Evolutionary conservation across 2,329 filamentous ascomycete species (phyloP).

Genomic region (Sarocladiaceae sp.): DNA sequence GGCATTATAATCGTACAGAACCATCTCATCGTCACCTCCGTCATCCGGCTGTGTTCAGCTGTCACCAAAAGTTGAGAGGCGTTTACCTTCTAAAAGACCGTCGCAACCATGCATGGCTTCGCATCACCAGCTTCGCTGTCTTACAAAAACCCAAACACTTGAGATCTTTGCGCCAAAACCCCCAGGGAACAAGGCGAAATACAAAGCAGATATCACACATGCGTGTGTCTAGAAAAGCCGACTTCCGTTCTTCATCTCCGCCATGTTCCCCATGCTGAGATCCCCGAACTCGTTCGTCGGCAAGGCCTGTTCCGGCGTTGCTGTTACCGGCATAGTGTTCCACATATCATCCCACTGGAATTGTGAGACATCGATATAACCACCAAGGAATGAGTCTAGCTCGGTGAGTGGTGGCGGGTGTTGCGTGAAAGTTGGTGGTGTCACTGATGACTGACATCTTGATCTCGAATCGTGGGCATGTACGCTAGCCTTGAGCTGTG

Average conservation of each 20-base stretch:
- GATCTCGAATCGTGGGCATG: slow-evolving; percentile 30
- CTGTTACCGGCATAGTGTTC: slow-evolving; percentile 1
- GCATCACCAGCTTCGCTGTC: too few relatives aligned
- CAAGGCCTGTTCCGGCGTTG: neutral
- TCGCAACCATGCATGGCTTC: too few relatives aligned
- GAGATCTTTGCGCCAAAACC: too few relatives aligned
- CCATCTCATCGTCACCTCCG: too few relatives aligned
- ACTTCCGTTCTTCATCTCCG: neutral
- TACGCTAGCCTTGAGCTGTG: slow-evolving; percentile 35
- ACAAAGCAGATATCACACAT: too few relatives aligned
- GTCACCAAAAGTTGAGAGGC: too few relatives aligned
- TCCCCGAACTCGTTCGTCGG: slow-evolving; percentile 3
- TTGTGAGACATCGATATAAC: slow-evolving; percentile 35
- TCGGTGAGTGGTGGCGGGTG: slow-evolving; percentile 20
- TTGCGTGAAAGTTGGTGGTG: slow-evolving; percentile 21
- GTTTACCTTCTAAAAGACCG: too few relatives aligned
- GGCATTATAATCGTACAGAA: too few relatives aligned
- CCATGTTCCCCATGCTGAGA: neutral
- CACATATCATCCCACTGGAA: slow-evolving; percentile 30
- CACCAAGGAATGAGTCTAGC: slow-evolving; percentile 38
- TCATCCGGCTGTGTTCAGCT: too few relatives aligned
- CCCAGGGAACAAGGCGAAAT: too few relatives aligned
- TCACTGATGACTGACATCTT: slow-evolving; percentile 22
- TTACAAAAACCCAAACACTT: too few relatives aligned
- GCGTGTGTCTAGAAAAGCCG: neutral